These are phyloP conservation scores for Inga oerstediana DNA, from an alignment of 306 rosid species.

Conservation along the genomic window DNA sequence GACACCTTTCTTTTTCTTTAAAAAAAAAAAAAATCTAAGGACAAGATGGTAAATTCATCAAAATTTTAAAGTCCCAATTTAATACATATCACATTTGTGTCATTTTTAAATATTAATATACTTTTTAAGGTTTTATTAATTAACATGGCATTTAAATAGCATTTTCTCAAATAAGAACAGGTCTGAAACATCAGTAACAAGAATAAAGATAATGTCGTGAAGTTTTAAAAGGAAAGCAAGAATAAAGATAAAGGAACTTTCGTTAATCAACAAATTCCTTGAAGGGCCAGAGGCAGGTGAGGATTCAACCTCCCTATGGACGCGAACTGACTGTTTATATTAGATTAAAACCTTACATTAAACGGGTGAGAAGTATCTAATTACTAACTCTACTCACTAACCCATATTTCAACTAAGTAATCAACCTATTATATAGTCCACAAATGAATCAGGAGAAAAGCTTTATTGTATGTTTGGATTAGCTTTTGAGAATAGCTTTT, in stretches of 20 bases:
- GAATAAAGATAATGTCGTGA: background rate
- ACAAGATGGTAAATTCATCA: too few relatives aligned
- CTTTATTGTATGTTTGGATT: background rate
- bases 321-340: too few relatives aligned
- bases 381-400: background rate
- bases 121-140: too few relatives aligned
- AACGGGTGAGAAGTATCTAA: background rate
- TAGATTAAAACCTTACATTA: background rate
- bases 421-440: background rate
- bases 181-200: background rate
- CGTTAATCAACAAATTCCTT: background rate
- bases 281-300: too few relatives aligned
- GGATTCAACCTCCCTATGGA: too few relatives aligned
- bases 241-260: background rate
- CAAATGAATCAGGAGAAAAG: background rate
- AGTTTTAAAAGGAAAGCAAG: background rate
- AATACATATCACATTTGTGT: too few relatives aligned
- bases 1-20: too few relatives aligned
- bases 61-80: too few relatives aligned
- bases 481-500: too few relatives aligned
- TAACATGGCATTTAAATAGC: too few relatives aligned
- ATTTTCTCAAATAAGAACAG: background rate
- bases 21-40: too few relatives aligned
- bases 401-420: background rate
- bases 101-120: too few relatives aligned